Evolutionary conservation across 2,329 filamentous ascomycete species (phyloP), one percentile per base, ranked within the genome.

Genomic region (Hyphodiscus sp.): DNA sequence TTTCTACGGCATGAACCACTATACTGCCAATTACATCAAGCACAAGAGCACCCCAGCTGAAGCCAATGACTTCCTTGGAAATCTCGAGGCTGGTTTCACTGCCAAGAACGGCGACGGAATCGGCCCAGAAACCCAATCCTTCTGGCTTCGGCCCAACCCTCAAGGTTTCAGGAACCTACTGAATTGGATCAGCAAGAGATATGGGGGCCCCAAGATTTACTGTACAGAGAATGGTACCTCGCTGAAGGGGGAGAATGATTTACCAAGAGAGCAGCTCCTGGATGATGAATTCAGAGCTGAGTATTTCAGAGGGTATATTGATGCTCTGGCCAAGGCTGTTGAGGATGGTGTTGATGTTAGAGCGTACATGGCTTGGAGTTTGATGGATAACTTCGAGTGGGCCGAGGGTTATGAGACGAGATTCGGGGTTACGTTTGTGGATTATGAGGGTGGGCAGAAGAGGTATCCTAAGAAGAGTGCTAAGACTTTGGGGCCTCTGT

Each of bases 1-100:
- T 75, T 95, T 95, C 72, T 95, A 95, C 71, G 90, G 89, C 69
- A 92, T 92, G 88, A 95, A 95, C 76, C 87, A 91, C 76, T 95
- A 95, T 76, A 91, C 88, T 49, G 86, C 89, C 66, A 89, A 94
- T 76, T 95, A 88, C 73, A 84, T 95, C 73, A 85, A 83, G 69
- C 85, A 91, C 72, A 81, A 82, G 65, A 77, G 79, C 8, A 79
- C 77, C 7, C 73, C 77, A 47, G 73, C 87, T 0, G 76, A 80
- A 1, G 73, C 74, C 3, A 77, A 86, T 49, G 89, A 95, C 72
- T 83, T 82, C 70, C 73, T 82, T 13, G 90, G 90, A 50, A 87
- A 95, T 69, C 73, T 95, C 38, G 87, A 94, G 63, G 78, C 83
- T 1, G 76, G 86, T 42, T 81, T 87, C 60, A 77, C 82, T 67